phyloP scores from a whole-genome alignment of 2,329 filamentous ascomycete species.

The Aspergillus sergii region DNA sequence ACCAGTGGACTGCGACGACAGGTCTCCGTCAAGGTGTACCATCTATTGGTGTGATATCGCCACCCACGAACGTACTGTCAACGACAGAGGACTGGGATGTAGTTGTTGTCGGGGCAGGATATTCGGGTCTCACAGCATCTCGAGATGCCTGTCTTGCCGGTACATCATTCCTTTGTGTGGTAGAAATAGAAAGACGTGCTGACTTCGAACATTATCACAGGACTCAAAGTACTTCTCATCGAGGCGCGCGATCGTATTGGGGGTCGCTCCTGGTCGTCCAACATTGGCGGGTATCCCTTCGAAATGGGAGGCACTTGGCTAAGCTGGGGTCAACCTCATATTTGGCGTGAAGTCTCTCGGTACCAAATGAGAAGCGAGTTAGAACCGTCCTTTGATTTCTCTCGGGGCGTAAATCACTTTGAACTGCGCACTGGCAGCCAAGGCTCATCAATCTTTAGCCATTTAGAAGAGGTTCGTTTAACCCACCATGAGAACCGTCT shows the following conservation, averaged over 20 bases:
- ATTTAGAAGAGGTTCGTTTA: conserved; percentile 40
- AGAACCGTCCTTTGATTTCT: conserved; percentile 45
- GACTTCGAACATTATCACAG: conserved; percentile 17
- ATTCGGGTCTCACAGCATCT: conserved; percentile 35
- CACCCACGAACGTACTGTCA: conserved; percentile 17
- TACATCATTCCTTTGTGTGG: conserved; percentile 4
- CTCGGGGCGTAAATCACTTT: conserved; percentile 47
- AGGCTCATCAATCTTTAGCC: conserved; percentile 38
- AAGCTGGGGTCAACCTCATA: conserved; percentile 48
- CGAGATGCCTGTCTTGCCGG: conserved; percentile 31
- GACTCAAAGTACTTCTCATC: conserved; percentile 46
- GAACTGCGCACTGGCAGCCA: conserved; percentile 36
- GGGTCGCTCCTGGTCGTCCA: conserved; percentile 51
- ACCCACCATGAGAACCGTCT: background rate
- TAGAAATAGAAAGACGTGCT: background rate
- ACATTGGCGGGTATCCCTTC: conserved; percentile 48
- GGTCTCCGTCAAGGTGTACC: conserved; percentile 25
- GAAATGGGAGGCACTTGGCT: conserved; percentile 58
- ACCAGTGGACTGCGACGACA: conserved; percentile 26
- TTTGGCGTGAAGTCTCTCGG: conserved; percentile 50
- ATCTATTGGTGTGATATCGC: conserved; percentile 25
- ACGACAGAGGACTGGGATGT: conserved; percentile 19
- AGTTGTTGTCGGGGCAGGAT: conserved; percentile 37
- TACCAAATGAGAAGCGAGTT: conserved; percentile 49
- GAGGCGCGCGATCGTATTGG: conserved; percentile 54